Base-by-base conservation (phyloP, 768 basidiomycete species). In the Phanerochaete carnosa region DNA sequence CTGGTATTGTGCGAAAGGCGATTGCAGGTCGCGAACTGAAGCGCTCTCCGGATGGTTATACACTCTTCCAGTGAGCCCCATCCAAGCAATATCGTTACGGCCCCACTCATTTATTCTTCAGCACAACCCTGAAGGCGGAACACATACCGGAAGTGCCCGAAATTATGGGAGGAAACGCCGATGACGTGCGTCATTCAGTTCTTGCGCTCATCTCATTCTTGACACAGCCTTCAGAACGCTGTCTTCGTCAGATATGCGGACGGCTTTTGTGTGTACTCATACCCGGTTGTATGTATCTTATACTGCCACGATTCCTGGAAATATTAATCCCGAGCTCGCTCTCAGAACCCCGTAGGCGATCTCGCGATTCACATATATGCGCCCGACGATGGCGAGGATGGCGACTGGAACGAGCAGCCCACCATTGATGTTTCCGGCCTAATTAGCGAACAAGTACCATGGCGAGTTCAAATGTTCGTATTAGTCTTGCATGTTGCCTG, bases 21-120 rank as follows among this genome's bases (percentile, higher is more conserved):
- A 32, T 68, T 22, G 55, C 64, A 5, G 68, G 66, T 0, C 57
- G 37, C 49, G n/a, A 59, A 58, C 23, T 58, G 39, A 29, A 39
- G 33, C n/a, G n/a, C 5, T 43, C 54, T 7, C 60, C 62, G 11
- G 67, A 64, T 4, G 71, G 25, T 25, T 68, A 52, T 37, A 66
- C 62, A 45, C 52, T 72, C 60, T 69, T 72, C 61, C 65, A 69
- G 73, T 74, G 54, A 57, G 72, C 65, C 16, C 25, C 22, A 4
- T 35, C 25, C n/a, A 25, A 2, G n/a, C n/a, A 52, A 45, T 23
- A 13, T 28, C 43, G 32, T 16, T 7, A 30, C n/a, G 26, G 22
- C 1, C 13, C 22, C 30, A 23, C 19, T 25, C 9, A 15, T 45
- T 9, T 51, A 15, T 23, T 45, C 11, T 53, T 22, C 45, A 64